Base-by-base conservation (phyloP, 1,284 basidiomycete genomes). In the Veloboletus limbatus region DNA sequence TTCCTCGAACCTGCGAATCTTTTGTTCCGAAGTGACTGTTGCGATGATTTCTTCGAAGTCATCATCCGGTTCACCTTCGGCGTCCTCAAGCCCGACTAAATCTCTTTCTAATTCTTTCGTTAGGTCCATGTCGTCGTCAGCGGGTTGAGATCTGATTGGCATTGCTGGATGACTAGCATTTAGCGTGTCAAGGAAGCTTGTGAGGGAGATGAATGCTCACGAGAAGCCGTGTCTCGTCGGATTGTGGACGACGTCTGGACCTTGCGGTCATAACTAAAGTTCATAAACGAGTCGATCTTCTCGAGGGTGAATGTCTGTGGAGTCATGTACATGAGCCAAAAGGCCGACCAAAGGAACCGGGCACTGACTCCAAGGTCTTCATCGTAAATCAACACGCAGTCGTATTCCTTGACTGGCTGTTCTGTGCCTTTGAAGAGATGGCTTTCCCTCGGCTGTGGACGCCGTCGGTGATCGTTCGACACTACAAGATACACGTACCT, bases 351-450 rank as follows among this genome's bases (percentile, higher is more conserved):
- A 32, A 42, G 22, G 47, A 42, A 30, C 32, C 21, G 36, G 32
- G 43, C 25, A 70, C 80, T 58, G 56, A 86, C 86, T 48, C 77
- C 77, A 39, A 75, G 71, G 44, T 79, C 81, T 56, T 86, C 84
- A 58, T 90, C 86, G 58, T 81, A 88, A 37, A 89, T 82, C 37
- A 90, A 68, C 7, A 89, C 77, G 53, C 87, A 90, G 38, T 88
- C 85, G 52, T 73, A 73, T 35, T 88, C 83, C 57, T 79, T 84
- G 4, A 81, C 73, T 2, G 74, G 63, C 6, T 69, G 69, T 56
- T 84, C 82, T 8, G 60, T 58, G 8, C 86, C 86, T 30, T 64
- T 68, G 54, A 82, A 89, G 26, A 75, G 57, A 54, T 78, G 72
- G n/a, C 65, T 72, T 45, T 85, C 83, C 17, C 72, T 77, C n/a